Base-by-base conservation (phyloP, 768 basidiomycete species). In the Calocybe gangraenosa region DNA sequence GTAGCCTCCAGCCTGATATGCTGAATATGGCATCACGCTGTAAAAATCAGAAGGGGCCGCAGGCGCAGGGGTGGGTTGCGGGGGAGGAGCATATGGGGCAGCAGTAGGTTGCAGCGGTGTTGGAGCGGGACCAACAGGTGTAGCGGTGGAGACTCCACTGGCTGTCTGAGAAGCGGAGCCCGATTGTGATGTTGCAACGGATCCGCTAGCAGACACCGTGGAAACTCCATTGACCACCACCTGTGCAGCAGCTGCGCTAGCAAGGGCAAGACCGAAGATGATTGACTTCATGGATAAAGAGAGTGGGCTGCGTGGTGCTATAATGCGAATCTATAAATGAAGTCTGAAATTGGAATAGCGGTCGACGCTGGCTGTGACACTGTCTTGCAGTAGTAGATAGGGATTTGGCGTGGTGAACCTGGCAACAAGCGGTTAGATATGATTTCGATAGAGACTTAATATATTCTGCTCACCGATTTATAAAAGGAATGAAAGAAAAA, bases 331-430 rank as follows among this genome's bases (percentile, higher is more conserved):
- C 55, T 55, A 54, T 61, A 60, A 46, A 56, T 52, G 60, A 65
- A 67, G 62, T 61, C 66, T 14, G 62, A 63, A 61, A 63, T 59
- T 57, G 58, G 62, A 65, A 48, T 59, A 81, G 83, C 83, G 82
- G 68, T 86, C 82, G 78, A 85, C 82, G 82, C 83, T 79, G 65
- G 65, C 65, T 65, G 69, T 59, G 62, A 61, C 62, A 78, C 80
- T 81, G 82, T 74, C 83, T 84, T 70, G 81, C 79, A 84, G 81
- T 62, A 60, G 58, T 62, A 60, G 58, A 57, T 58, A 62, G 63
- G 61, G 69, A 66, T 61, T 58, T 60, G 61, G 62, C 63, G 68
- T 66, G 55, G 64, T 60, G 64, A 67, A 65, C 58, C 56, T 61
- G 47, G 65, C 65, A 63, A 63, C 71, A 74, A 72, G 73, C 67